Percentiles rank a stretch among this genome's conserved stretches.
phyloP scores from a whole-genome alignment of 768 basidiomycete species.

The Auriculariales sp. region DNA sequence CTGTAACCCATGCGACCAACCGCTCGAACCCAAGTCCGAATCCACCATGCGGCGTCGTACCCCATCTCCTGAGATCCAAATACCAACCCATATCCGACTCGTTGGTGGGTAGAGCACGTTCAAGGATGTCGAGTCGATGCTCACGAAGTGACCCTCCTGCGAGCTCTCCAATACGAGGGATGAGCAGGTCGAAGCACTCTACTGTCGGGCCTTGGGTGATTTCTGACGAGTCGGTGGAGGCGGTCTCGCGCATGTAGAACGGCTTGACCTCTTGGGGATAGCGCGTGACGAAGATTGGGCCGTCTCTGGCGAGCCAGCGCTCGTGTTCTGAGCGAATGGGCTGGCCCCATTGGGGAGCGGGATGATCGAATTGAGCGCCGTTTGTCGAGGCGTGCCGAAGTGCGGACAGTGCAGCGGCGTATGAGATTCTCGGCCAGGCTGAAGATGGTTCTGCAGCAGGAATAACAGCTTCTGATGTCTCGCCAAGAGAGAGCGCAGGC shows the following conservation, averaged over 20 bases:
- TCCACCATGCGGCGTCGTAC: conserved; percentile 84
- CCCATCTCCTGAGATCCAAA: conserved; percentile 66
- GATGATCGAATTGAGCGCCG: no score
- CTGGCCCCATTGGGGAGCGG: conserved; percentile 52
- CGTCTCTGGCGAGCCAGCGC: conserved; percentile 64
- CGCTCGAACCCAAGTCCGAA: conserved; percentile 96
- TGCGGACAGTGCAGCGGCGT: conserved; percentile 56
- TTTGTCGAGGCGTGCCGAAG: conserved; percentile 31
- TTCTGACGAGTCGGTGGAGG: conserved; percentile 17
- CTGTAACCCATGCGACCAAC: conserved; percentile 73
- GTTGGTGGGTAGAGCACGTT: conserved; percentile 13
- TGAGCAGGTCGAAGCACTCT: conserved; percentile 90
- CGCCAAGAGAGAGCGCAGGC: no score
- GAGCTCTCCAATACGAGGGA: conserved; percentile 80
- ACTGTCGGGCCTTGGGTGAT: no score
- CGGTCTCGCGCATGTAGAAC: conserved; percentile 77
- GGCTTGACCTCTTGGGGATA: conserved; percentile 79
- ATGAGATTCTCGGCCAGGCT: conserved; percentile 66
- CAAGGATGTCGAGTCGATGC: conserved; percentile 14
- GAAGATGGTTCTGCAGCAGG: no score
- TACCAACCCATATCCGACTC: conserved; percentile 50
- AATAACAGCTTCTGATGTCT: no score
- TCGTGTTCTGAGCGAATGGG: conserved; percentile 84
- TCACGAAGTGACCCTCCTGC: conserved; percentile 78
- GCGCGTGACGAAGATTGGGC: conserved; percentile 84